Evolutionary conservation across 768 basidiomycete species (phyloP).

Genomic region (Filobasidium wieringae): DNA sequence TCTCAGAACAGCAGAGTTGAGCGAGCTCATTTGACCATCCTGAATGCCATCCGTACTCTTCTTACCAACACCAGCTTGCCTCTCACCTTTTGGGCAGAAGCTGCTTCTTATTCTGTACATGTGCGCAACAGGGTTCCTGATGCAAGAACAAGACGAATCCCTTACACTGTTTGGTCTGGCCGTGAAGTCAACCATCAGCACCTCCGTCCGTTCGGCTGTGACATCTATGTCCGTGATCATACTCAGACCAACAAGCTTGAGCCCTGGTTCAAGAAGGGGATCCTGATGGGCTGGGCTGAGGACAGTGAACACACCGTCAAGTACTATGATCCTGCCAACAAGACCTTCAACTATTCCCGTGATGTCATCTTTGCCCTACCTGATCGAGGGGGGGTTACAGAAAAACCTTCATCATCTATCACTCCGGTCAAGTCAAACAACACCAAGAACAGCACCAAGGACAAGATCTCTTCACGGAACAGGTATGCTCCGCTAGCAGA

Average conservation of each 20-base stretch:
- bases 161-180: background rate
- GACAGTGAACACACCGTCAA: background rate
- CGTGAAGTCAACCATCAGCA: background rate
- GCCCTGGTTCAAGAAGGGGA: background rate
- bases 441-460: too few species aligned
- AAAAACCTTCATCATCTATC: too few species aligned
- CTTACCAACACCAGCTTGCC: slow-evolving; percentile 4
- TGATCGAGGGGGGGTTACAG: too few species aligned
- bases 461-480: too few species aligned
- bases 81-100: background rate
- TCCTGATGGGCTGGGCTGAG: background rate
- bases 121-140: slow-evolving; percentile 4
- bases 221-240: background rate
- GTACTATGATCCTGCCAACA: slow-evolving; percentile 3
- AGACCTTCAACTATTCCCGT: too few species aligned
- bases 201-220: background rate
- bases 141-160: background rate
- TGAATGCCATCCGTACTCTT: slow-evolving; percentile 11
- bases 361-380: too few species aligned
- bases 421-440: too few species aligned
- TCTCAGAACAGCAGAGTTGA: slow-evolving; percentile 17
- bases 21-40: slow-evolving; percentile 14
- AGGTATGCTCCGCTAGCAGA: too few species aligned
- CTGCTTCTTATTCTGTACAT: background rate
- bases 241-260: background rate